Base-by-base conservation (phyloP, 176 grass and related monocot species). In the Lolium multiflorum region DNA sequence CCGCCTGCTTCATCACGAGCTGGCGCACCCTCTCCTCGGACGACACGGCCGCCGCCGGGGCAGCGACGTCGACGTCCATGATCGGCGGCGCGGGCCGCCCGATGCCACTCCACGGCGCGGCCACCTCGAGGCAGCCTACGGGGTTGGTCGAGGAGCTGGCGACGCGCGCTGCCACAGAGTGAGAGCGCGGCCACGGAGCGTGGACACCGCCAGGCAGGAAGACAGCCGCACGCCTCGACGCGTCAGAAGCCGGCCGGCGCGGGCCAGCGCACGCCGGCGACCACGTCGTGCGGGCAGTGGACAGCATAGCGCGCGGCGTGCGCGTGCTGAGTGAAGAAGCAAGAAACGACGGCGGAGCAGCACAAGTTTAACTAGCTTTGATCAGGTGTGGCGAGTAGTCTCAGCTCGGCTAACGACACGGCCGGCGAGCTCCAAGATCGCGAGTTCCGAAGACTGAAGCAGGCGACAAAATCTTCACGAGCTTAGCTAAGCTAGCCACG, bases 11-110 rank as follows among this genome's bases (percentile, higher is more conserved):
- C 54, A 98, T 16, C 16, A 98, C 91, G 43, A 98, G 84, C 47
- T 98, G 81, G 78, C 82, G 91, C 77, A 96, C 96, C 84, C 78
- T 95, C 88, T 98, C 80, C 88, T 92, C 91, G 17, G 86, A 73
- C 58, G 91, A 87, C 62, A 86, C 63, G 41, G 72, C 68, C 9
- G 87, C 77, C 64, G 81, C 25, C 16, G 84, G 75, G 15, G 72
- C 76, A 54, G 71, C 77, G 1, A 80, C 65, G 18, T 21, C 68
- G 8, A 11, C 35, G 15, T 21, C 17, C 39, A 95, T 58, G 25
- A 81, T 63, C 46, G 71, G 76, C 18, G 55, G 76, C 25, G 66
- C 35, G 4, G 72, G 80, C 6, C 63, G 41, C 2, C 16, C 1
- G 69, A 46, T 11, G 62, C 22, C 67, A 21, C 56, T 78, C 69